Base-by-base conservation (phyloP, 2,329 filamentous ascomycete genomes). In the Niveomyces coronatus region DNA sequence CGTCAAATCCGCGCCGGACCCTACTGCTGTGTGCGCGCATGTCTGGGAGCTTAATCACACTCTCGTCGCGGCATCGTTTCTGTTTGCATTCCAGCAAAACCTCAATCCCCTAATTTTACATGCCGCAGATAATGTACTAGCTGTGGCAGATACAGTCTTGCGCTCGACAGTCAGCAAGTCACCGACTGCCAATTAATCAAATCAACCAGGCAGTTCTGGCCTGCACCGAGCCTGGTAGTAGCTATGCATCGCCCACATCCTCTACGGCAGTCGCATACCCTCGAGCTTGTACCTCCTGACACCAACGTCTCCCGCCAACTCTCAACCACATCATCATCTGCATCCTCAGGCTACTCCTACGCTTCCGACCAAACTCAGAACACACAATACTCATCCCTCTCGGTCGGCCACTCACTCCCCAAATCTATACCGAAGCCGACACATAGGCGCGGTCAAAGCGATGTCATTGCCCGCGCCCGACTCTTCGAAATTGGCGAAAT, bases 381-480 rank as follows among this genome's bases (percentile, higher is more conserved):
- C 40, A 60, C 82, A 33, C 67, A 81, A 47, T 85, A 82, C 14
- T 89, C 85, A 22, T 71, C 76, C 45, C 71, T 71, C n/a, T 85
- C 84, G 23, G 76, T 74, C 55, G 67, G 66, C 31, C 74, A 75
- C 56, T 47, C 55, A 14, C 44, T 31, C 15, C 37, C 60, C 42
- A 55, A 55, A 43, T 51, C 60, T 43, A 68, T 5, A 9, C 36
- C 16, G 23, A 26, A 24, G n/a, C 32, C 34, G 15, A 35, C 70
- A 34, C 85, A 89, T 53, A 82, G 78, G 57, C 76, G 85, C 55
- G 83, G 83, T 44, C 71, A 79, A 57, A 89, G 84, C 61, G 84
- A 91, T 65, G 73, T 73, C 40, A 54, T 62, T 41, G 70, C 70
- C 43, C 67, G 68, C 30, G 70, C 77, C 53, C 55, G 68, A 48